These are phyloP conservation scores for Hypoxylon sp. DNA, from an alignment of 2,329 filamentous ascomycete genomes.

Conservation along the genomic window DNA sequence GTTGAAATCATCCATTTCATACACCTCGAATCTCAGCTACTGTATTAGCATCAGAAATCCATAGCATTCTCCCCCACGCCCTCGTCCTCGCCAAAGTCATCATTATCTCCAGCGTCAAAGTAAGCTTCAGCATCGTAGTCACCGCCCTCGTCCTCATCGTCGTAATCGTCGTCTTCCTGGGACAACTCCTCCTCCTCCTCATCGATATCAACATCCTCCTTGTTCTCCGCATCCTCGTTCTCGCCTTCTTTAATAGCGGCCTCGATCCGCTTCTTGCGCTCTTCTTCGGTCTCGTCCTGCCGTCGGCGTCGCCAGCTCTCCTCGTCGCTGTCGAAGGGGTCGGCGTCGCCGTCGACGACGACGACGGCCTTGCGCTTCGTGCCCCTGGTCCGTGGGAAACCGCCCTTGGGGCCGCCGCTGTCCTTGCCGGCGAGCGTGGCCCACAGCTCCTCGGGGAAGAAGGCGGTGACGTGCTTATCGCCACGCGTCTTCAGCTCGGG, in stretches of 20 bases:
- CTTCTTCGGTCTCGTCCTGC: constrained; percentile 45
- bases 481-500: constrained; percentile 62
- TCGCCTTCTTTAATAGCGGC: constrained; percentile 44
- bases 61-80: constrained; percentile 53
- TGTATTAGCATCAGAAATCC: constrained; percentile 36
- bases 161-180: constrained; percentile 58
- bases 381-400: constrained; percentile 36
- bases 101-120: constrained; percentile 66
- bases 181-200: constrained; percentile 56
- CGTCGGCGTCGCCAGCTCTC: constrained; percentile 32
- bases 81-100: constrained; percentile 60
- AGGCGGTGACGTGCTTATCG: constrained; percentile 57
- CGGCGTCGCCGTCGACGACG: constrained; percentile 50
- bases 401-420: constrained; percentile 41
- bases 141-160: constrained; percentile 63
- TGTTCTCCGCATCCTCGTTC: constrained; percentile 48
- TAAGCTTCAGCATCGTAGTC: constrained; percentile 70
- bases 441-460: constrained; percentile 66
- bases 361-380: constrained; percentile 57
- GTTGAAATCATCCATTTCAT: neutral
- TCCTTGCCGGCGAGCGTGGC: constrained; percentile 61
- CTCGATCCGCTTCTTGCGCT: constrained; percentile 47
- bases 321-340: constrained; percentile 40
- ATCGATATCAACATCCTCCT: constrained; percentile 48
- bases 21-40: too few species aligned